Evolutionary conservation across 1,284 basidiomycete species (phyloP).

Genomic region (Ganoderma resinaceum): DNA sequence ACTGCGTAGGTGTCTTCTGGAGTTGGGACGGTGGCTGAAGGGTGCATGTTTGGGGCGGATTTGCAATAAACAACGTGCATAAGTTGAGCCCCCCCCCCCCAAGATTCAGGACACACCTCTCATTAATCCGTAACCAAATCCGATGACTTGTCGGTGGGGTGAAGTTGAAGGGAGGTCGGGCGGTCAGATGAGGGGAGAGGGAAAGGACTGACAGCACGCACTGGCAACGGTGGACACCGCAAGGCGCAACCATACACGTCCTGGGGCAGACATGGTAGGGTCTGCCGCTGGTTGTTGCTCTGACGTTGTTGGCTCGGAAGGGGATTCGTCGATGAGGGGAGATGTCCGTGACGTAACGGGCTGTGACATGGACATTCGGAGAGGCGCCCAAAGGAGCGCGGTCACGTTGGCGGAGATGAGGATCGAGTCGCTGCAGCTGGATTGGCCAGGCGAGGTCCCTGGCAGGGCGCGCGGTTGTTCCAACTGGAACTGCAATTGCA

Average conservation of each 20-base stretch:
- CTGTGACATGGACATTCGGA: not conserved
- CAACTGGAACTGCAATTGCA: no score
- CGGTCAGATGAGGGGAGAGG: not conserved
- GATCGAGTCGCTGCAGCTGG: no score
- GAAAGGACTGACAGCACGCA: constrained; percentile 13
- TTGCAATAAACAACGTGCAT: not conserved
- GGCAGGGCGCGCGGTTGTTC: not conserved
- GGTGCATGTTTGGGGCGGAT: constrained; percentile 2
- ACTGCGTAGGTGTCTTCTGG: constrained; percentile 65
- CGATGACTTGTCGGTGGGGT: constrained; percentile 54
- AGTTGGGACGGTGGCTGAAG: constrained; percentile 63
- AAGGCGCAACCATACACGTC: constrained; percentile 27
- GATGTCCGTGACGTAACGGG: not conserved
- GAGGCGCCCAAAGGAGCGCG: constrained; percentile 3
- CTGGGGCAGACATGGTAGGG: constrained; percentile 9
- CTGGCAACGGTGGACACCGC: constrained; percentile 23
- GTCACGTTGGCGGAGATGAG: constrained; percentile 24
- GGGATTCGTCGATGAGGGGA: not conserved
- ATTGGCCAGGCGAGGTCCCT: not conserved
- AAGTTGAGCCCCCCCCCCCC: not conserved
- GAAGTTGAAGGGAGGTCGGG: not conserved
- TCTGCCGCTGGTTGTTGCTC: no score
- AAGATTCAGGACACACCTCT: constrained; percentile 52
- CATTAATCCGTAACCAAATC: constrained; percentile 69
- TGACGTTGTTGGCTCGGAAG: not conserved